phyloP scores from a whole-genome alignment of 768 basidiomycete genomes.

The Lepiota venenata region DNA sequence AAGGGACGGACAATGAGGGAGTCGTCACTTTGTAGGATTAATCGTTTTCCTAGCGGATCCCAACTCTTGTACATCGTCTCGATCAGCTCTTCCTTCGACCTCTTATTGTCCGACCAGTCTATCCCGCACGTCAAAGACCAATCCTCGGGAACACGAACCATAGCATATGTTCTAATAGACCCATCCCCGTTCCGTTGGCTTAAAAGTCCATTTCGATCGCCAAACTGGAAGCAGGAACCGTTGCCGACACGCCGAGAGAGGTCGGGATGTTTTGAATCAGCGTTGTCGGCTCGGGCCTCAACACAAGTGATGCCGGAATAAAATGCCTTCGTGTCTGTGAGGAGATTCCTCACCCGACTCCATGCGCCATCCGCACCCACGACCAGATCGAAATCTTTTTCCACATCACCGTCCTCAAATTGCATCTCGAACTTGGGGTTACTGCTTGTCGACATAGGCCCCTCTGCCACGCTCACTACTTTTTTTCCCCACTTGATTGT shows the following conservation, averaged over 20 bases:
- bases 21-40: conserved; percentile 5
- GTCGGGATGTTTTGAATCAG: conserved; percentile 18
- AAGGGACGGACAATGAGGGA: conserved; percentile 8
- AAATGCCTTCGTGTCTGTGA: conserved; percentile 24
- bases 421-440: conserved; percentile 12
- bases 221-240: conserved; percentile 25
- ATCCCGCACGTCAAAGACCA: conserved; percentile 13
- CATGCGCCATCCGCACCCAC: conserved; percentile 33
- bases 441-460: background rate
- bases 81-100: background rate
- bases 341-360: conserved; percentile 31
- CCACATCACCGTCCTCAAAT: conserved; percentile 11
- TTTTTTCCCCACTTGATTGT: conserved; percentile 20
- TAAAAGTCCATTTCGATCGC: conserved; percentile 22
- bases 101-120: conserved; percentile 5
- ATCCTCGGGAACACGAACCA: conserved; percentile 7
- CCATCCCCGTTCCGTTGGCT: conserved; percentile 26
- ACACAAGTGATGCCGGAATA: conserved; percentile 28
- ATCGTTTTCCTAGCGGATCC: background rate
- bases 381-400: conserved; percentile 19
- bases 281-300: conserved; percentile 14
- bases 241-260: conserved; percentile 23
- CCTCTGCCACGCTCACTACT: conserved; percentile 10
- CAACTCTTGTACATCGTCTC: background rate
- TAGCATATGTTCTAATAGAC: conserved; percentile 10